Evolutionary conservation across 2,329 filamentous ascomycete genomes (phyloP).

Genomic region (Sporothrix sp.): DNA sequence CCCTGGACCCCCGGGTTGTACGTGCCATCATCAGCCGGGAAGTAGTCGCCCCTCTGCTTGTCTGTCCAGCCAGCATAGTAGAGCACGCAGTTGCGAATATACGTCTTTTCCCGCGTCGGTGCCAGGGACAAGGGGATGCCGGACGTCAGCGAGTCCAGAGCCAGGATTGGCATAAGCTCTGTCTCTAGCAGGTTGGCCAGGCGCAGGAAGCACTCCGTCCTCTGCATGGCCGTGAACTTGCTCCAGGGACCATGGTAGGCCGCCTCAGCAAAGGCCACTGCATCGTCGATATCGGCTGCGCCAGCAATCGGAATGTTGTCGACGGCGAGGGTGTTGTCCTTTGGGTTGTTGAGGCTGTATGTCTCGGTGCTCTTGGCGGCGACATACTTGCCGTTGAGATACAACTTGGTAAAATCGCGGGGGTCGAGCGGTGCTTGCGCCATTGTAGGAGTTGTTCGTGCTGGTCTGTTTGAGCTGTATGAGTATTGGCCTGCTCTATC

Average conservation of each 20-base stretch:
- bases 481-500: too few species aligned
- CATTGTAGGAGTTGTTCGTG: too few species aligned
- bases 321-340: neutral
- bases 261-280: neutral
- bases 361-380: neutral
- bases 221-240: slow-evolving; percentile 2
- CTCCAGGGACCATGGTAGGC: slow-evolving; percentile 28
- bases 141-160: slow-evolving; percentile 1
- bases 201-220: neutral
- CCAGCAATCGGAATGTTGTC: slow-evolving; percentile 4
- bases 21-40: slow-evolving; percentile 32
- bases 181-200: slow-evolving; percentile 1
- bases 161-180: slow-evolving; percentile 1
- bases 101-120: slow-evolving; percentile 9
- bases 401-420: slow-evolving; percentile 9
- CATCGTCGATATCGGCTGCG: slow-evolving; percentile 1
- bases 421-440: neutral
- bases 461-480: too few species aligned
- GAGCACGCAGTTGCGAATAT: neutral
- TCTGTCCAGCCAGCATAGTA: slow-evolving; percentile 28
- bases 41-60: slow-evolving; percentile 29
- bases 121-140: slow-evolving; percentile 8
- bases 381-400: slow-evolving; percentile 13
- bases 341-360: slow-evolving; percentile 9
- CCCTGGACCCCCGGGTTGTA: too few species aligned